These are phyloP conservation scores for Discostella stelligeroides DNA, from an alignment of 108 stramenopile species.

Conservation along the genomic window DNA sequence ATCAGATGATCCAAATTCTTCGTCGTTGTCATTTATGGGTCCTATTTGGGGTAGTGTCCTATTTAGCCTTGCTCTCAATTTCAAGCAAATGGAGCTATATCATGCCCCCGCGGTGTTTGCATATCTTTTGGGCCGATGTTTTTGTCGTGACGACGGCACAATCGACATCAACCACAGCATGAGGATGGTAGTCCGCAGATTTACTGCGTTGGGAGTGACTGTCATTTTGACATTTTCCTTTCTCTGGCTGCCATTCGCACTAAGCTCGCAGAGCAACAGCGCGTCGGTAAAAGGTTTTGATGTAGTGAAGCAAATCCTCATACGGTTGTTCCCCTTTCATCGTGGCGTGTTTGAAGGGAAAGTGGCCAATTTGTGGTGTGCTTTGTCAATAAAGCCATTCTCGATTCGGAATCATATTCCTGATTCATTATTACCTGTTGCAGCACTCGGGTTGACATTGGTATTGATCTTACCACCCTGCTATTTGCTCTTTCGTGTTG, in stretches of 20 bases:
- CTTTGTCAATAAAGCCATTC: slow-evolving; percentile 65
- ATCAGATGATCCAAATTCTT: slow-evolving; percentile 1
- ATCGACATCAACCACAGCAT: not conserved
- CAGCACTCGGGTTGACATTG: slow-evolving; percentile 57
- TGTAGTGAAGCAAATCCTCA: slow-evolving; percentile 60
- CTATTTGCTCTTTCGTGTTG: slow-evolving; percentile 40
- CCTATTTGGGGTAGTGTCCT: slow-evolving; percentile 71
- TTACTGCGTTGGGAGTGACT: slow-evolving; percentile 67
- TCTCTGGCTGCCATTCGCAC: slow-evolving; percentile 81
- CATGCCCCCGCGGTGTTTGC: slow-evolving; percentile 92
- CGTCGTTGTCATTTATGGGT: slow-evolving; percentile 23
- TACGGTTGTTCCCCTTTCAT: slow-evolving; percentile 89
- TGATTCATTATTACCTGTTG: slow-evolving; percentile 48
- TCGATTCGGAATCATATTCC: slow-evolving; percentile 68
- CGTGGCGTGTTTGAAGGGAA: slow-evolving; percentile 97
- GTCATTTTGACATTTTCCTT: slow-evolving; percentile 71
- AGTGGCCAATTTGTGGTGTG: slow-evolving; percentile 94
- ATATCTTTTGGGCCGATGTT: slow-evolving; percentile 82
- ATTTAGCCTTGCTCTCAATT: slow-evolving; percentile 90
- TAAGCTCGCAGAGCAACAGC: slow-evolving; percentile 12
- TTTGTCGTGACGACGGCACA: slow-evolving; percentile 2
- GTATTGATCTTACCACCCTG: slow-evolving; percentile 60
- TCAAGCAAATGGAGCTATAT: slow-evolving; percentile 97
- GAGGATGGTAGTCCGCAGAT: slow-evolving; percentile 13
- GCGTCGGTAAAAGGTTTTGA: slow-evolving; percentile 27